A percentile compares a stretch with the other conserved stretches of the same genome.
Evolutionary conservation across 768 basidiomycete genomes (phyloP).

Genomic region (Lentinula aciculospora): DNA sequence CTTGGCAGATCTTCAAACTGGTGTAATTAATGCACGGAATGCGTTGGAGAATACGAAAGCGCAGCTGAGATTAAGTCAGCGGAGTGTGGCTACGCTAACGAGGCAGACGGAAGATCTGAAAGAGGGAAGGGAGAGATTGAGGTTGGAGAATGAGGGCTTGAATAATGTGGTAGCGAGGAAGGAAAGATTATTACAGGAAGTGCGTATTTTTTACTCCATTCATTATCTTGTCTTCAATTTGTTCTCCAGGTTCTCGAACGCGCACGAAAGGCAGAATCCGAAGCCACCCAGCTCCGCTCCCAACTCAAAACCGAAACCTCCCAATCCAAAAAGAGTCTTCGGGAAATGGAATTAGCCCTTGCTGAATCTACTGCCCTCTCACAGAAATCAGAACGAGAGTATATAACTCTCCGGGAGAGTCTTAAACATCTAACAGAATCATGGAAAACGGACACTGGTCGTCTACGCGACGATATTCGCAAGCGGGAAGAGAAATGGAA

Average conservation of each 20-base stretch:
- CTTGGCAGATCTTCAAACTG: constrained; percentile 80
- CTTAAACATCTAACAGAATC: constrained; percentile 66
- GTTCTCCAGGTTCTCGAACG: constrained; percentile 66
- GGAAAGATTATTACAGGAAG: constrained; percentile 83
- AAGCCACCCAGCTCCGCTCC: constrained; percentile 59
- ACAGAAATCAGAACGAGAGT: constrained; percentile 80
- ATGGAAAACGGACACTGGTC: constrained; percentile 71
- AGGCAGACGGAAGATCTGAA: constrained; percentile 86
- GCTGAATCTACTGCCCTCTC: constrained; percentile 71
- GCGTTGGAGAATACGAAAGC: constrained; percentile 84
- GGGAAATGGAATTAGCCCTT: constrained; percentile 76
- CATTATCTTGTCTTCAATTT: background rate
- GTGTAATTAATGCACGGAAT: constrained; percentile 71
- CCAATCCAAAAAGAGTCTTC: constrained; percentile 66
- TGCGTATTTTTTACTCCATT: constrained; percentile 22
- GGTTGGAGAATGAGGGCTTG: constrained; percentile 82
- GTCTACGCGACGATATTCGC: constrained; percentile 67
- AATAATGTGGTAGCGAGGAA: constrained; percentile 87
- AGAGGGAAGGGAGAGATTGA: constrained; percentile 75
- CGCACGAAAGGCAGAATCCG: constrained; percentile 81
- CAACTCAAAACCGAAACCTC: constrained; percentile 72
- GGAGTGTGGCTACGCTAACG: constrained; percentile 79
- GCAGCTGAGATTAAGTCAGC: constrained; percentile 75
- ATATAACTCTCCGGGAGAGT: constrained; percentile 71
- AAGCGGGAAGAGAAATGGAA: constrained; percentile 67